These are phyloP conservation scores for Platanus orientalis DNA, from an alignment of 164 flowering plant genomes.

Conservation along the genomic window DNA sequence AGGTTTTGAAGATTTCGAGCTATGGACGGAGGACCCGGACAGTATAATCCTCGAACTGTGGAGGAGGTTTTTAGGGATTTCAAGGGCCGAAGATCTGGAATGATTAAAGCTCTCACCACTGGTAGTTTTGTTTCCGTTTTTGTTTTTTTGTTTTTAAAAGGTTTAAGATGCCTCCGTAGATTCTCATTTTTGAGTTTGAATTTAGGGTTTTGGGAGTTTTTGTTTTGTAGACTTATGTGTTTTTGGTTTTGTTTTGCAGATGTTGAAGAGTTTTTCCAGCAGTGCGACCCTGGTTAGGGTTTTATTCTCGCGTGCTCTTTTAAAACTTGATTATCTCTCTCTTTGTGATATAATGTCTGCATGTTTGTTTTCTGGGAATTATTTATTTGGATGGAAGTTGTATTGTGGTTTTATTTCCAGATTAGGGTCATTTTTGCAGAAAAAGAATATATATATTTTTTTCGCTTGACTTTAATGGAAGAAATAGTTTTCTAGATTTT, in stretches of 20 bases:
- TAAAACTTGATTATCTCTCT: neutral
- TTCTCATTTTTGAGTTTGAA: neutral
- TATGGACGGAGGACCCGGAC: slow-evolving; percentile 51
- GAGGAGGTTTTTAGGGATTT: slow-evolving; percentile 75
- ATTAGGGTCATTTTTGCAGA: neutral
- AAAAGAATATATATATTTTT: neutral
- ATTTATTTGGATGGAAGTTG: neutral
- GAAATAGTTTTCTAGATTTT: neutral
- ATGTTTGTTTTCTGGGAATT: slow-evolving; percentile 2
- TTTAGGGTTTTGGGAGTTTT: slow-evolving; percentile 10
- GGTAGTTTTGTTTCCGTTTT: slow-evolving; percentile 24
- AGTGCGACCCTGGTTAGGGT: slow-evolving; percentile 60
- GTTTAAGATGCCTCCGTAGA: too few relatives aligned
- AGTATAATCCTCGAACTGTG: slow-evolving; percentile 71
- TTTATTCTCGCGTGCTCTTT: slow-evolving; percentile 2
- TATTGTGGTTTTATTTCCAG: slow-evolving; percentile 2
- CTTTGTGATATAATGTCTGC: slow-evolving; percentile 1
- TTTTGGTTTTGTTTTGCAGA: slow-evolving; percentile 25
- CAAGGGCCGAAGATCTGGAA: slow-evolving; percentile 63
- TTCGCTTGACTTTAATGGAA: neutral
- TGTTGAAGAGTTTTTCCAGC: slow-evolving; percentile 50
- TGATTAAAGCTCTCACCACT: slow-evolving; percentile 70
- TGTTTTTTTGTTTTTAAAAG: neutral
- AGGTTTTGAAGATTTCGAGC: slow-evolving; percentile 2
- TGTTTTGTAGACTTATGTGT: neutral